phyloP scores from a whole-genome alignment of 345 rosid species.

The Arabis alpina region DNA sequence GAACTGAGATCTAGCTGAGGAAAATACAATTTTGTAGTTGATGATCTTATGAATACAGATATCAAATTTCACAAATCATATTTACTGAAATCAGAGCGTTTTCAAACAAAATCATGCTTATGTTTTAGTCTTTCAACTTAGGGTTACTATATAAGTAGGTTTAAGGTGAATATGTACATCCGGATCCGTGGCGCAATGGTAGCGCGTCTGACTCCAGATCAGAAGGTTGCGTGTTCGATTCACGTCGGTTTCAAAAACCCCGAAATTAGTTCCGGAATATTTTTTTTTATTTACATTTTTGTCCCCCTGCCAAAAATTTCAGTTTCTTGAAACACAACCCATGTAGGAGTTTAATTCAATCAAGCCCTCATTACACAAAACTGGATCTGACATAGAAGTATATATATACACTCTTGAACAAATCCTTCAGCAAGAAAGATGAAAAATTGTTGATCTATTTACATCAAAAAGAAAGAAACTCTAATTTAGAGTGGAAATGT shows the following conservation, averaged over 20 bases:
- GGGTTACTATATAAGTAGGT: too few species aligned
- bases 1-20: neutral
- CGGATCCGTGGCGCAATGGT: conserved; percentile 99
- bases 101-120: too few species aligned
- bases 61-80: too few species aligned
- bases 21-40: too few species aligned
- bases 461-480: neutral
- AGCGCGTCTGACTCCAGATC: conserved; percentile 99
- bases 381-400: neutral
- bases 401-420: neutral
- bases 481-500: neutral
- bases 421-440: neutral
- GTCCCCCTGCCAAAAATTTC: too few species aligned
- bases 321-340: too few species aligned
- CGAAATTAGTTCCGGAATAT: neutral
- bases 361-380: neutral
- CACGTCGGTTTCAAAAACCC: conserved; percentile 77
- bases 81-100: too few species aligned
- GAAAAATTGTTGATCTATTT: neutral
- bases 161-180: too few species aligned
- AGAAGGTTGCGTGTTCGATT: conserved; percentile 99
- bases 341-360: neutral
- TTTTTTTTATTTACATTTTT: too few species aligned
- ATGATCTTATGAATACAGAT: too few species aligned
- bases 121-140: too few species aligned